Percentiles rank a stretch among this genome's conserved stretches.
Conservation (phyloP, 2,329 filamentous ascomycete species). For the Beauveria varroae region DNA sequence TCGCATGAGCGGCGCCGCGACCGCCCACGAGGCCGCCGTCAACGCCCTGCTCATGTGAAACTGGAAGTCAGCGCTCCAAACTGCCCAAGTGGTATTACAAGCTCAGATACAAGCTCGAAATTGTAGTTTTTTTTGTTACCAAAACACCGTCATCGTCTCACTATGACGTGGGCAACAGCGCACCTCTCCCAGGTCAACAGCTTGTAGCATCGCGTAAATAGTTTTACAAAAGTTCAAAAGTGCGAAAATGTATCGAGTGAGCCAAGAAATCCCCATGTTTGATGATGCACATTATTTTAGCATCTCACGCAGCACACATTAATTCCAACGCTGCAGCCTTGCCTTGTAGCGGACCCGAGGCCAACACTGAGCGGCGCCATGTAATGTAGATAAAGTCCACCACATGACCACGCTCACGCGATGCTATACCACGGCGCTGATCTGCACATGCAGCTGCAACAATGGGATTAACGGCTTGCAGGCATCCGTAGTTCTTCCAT, state of each 20-base stretch:
- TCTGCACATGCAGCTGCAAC: neutral
- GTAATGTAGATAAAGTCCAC: conserved; percentile 3
- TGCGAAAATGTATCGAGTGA: too few species aligned
- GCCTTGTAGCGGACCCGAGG: neutral
- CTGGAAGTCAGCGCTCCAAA: neutral
- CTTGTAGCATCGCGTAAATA: too few species aligned
- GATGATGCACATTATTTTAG: too few species aligned
- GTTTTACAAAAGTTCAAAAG: too few species aligned
- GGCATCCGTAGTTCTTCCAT: too few species aligned
- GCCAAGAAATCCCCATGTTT: too few species aligned
- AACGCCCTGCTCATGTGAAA: neutral
- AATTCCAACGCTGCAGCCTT: neutral
- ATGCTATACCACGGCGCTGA: neutral
- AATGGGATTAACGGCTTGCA: neutral
- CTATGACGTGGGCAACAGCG: too few species aligned
- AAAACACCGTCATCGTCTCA: too few species aligned
- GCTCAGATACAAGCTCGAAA: too few species aligned
- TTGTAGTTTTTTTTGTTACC: neutral
- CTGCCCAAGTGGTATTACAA: too few species aligned
- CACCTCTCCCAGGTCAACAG: too few species aligned
- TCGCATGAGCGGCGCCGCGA: conserved; percentile 7
- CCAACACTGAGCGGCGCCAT: neutral
- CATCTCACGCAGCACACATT: neutral
- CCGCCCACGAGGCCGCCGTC: conserved; percentile 2
- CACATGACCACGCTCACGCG: neutral